Evolutionary conservation across 805 yeast species (phyloP).

Genomic region (Yarrowia porcina): DNA sequence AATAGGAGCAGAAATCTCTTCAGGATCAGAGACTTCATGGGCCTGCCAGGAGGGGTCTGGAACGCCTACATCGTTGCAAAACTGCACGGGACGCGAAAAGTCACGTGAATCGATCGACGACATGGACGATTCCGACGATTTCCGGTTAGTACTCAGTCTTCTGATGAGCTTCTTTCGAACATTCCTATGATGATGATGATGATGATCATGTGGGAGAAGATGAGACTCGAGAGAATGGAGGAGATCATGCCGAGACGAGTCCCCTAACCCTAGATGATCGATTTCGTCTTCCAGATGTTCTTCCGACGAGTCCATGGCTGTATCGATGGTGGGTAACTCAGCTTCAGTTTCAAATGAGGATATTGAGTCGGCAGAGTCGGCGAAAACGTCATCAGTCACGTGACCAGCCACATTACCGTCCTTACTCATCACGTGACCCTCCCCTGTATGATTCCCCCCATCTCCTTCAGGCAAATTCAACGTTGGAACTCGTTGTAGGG

Average conservation of each 20-base stretch:
- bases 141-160: not conserved
- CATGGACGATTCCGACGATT: not conserved
- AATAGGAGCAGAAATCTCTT: conserved; percentile 2
- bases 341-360: not conserved
- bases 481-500: not conserved
- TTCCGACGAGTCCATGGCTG: not conserved
- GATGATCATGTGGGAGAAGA: not conserved
- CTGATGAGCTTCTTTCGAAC: not conserved
- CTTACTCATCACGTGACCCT: too few relatives aligned
- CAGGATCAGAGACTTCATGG: conserved; percentile 3
- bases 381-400: not conserved
- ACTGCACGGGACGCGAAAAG: conserved; percentile 19
- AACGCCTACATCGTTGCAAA: not conserved
- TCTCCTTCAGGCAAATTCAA: conserved; percentile 1
- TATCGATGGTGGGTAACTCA: not conserved
- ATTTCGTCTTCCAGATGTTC: not conserved
- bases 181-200: not conserved
- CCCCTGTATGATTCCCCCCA: not conserved
- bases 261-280: not conserved
- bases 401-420: too few relatives aligned
- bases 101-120: conserved; percentile 11
- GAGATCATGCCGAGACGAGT: not conserved
- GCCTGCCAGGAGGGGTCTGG: conserved; percentile 1
- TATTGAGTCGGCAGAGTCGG: not conserved
- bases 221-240: not conserved